phyloP scores from a whole-genome alignment of 2,329 filamentous ascomycete genomes.

The Aspergillus sp. region DNA sequence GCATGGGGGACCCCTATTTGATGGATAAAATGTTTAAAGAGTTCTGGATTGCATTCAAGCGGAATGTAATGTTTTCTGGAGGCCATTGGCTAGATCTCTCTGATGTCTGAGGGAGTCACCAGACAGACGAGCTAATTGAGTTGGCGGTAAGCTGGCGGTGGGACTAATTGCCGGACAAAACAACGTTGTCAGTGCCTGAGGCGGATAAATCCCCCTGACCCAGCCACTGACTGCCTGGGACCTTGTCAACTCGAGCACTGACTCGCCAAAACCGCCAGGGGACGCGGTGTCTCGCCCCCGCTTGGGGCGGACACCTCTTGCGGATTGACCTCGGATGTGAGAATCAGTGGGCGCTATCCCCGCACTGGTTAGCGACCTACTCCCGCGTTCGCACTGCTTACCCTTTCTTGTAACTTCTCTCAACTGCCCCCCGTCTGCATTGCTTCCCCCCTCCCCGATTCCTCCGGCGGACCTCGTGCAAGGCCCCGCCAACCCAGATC shows the following conservation, averaged over 20 bases:
- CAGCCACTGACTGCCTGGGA: neutral
- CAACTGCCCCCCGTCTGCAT: neutral
- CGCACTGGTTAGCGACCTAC: neutral
- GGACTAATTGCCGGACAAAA: too few species aligned
- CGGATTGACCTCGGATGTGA: neutral
- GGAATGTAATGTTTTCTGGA: neutral
- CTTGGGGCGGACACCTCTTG: neutral
- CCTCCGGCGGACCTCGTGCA: constrained; percentile 4
- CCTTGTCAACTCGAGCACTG: too few species aligned
- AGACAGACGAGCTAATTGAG: too few species aligned
- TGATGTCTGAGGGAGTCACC: too few species aligned
- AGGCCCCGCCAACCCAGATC: constrained; percentile 10
- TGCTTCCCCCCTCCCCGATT: neutral
- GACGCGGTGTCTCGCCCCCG: too few species aligned
- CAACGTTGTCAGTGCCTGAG: neutral
- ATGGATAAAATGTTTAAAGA: too few species aligned
- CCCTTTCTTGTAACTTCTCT: constrained; percentile 12
- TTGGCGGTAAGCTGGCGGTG: neutral
- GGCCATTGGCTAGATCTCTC: too few species aligned
- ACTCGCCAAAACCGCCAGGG: too few species aligned
- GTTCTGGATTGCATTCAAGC: neutral
- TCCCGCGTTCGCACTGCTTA: constrained; percentile 15
- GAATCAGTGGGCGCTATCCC: neutral
- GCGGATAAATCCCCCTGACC: neutral
- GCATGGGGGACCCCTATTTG: too few species aligned